phyloP scores from a whole-genome alignment of 1,139 yeast species.

The Kazachstania sp. region DNA sequence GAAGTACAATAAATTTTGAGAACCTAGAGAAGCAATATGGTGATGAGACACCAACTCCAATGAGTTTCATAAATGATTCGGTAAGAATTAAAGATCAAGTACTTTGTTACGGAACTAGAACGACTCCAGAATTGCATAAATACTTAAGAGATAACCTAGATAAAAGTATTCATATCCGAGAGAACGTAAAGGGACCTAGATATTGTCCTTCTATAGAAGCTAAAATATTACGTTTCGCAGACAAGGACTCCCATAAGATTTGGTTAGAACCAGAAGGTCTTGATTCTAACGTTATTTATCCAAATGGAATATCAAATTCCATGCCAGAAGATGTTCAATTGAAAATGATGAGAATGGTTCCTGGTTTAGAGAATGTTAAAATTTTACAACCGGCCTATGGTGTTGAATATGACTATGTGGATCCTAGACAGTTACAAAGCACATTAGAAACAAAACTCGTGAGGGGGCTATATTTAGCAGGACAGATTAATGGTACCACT shows the following conservation, averaged over 20 bases:
- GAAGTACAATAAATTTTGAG: constrained; percentile 59
- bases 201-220: constrained; percentile 97
- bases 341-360: constrained; percentile 63
- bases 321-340: constrained; percentile 93
- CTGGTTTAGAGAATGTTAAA: constrained; percentile 79
- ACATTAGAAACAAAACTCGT: constrained; percentile 79
- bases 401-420: constrained; percentile 93
- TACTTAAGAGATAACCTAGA: constrained; percentile 62
- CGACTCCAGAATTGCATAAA: constrained; percentile 69
- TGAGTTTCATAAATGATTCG: constrained; percentile 70
- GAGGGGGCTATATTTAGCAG: constrained; percentile 78
- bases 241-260: constrained; percentile 65
- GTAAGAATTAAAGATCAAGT: constrained; percentile 59
- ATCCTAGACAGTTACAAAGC: constrained; percentile 74
- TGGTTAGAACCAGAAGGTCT: constrained; percentile 98
- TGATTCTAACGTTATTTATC: constrained; percentile 76
- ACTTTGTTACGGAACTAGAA: constrained; percentile 66
- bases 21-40: constrained; percentile 61
- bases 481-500: constrained; percentile 97
- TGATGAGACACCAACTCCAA: constrained; percentile 77
- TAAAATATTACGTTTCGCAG: constrained; percentile 72
- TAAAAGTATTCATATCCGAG: constrained; percentile 81
- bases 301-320: constrained; percentile 92
- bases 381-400: constrained; percentile 97
- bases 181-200: constrained; percentile 92